Evolutionary conservation across 2,329 filamentous ascomycete genomes (phyloP), one percentile per base, ranked within the genome.

Genomic region (Biscogniauxia sp.): DNA sequence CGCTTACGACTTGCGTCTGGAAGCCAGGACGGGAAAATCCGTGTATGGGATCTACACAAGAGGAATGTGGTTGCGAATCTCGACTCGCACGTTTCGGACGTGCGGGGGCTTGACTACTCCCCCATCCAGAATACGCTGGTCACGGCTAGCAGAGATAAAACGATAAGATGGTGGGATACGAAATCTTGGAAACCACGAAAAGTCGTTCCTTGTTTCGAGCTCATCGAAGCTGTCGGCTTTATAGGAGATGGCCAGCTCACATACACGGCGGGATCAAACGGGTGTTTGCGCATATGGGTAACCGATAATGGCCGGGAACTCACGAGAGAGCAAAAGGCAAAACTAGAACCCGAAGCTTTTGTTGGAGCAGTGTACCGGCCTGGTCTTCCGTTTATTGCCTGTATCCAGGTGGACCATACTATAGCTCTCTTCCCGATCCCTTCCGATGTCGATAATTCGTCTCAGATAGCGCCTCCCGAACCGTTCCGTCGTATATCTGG

Each of bases 41-140:
- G 91, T 20, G 85, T 99, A 20, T 99, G 93, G 91, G 91, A 98
- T 77, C 78, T 99, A 60, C 88, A 93, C 76, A 96, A 92, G 78
- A 86, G 91, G 59, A 91, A 85, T 65, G 88, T 88, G 61, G 81
- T 92, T 20, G 90, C 91, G 20, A 87, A 88, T 19, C 80, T 97
- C 32, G 93, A 98, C 62, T 95, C 93, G 0, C 96, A 99, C 73
- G 93, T 97, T 20, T 98, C 95, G 9, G 91, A 98, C 66, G 91
- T 99, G n/a, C 88, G 93, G 67, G 88, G 87, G 56, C 75, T 99
- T 55, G 91, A 95, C 68, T 99, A 91, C 74, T 95, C 91, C 5
- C 75, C 86, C 0, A 79, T 88, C 58, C 86, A 93, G 70, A 87
- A 94, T 70, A 80, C 87, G 5, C 79, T 99, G 28, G 83, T 99